A percentile compares a stretch with the other conserved stretches of the same genome.
Conservation (phyloP, 2,329 filamentous ascomycete genomes). For the Apiospora arundinis region DNA sequence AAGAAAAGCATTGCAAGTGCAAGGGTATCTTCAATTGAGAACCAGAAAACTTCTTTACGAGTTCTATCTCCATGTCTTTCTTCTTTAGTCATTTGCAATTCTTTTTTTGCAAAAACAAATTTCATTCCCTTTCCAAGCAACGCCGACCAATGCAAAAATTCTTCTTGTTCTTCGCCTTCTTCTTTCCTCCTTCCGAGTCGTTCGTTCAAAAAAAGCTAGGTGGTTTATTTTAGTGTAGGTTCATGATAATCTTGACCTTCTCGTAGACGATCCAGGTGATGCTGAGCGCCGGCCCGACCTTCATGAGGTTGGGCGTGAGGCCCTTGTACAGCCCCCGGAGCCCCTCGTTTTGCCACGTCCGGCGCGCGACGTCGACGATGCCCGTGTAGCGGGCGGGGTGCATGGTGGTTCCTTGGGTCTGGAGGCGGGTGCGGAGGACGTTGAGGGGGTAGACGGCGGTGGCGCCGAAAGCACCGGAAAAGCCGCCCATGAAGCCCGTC, state of each 20-base stretch:
- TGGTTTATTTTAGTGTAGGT: constrained; percentile 18
- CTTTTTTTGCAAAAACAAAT: background rate
- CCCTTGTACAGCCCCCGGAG: constrained; percentile 90
- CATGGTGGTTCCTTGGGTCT: constrained; percentile 92
- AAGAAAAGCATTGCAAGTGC: background rate
- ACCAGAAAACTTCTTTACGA: background rate
- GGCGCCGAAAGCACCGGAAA: constrained; percentile 89
- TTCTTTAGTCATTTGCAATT: background rate
- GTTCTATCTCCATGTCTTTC: background rate
- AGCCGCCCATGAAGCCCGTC: constrained; percentile 87
- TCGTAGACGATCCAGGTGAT: constrained; percentile 96
- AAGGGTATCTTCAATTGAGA: background rate
- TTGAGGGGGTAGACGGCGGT: constrained; percentile 96
- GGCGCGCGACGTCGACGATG: constrained; percentile 85
- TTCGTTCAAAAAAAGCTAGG: background rate
- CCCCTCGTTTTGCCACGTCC: constrained; percentile 85
- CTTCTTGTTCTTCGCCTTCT: background rate
- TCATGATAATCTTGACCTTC: constrained; percentile 71
- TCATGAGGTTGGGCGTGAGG: constrained; percentile 91
- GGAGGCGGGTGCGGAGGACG: constrained; percentile 86
- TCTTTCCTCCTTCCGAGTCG: background rate
- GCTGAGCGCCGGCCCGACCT: constrained; percentile 93
- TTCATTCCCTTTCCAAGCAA: background rate
- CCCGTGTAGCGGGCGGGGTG: constrained; percentile 91
- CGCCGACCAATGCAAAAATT: background rate